phyloP scores from a whole-genome alignment of 2,329 filamentous ascomycete species.

The Apiospora aurea region DNA sequence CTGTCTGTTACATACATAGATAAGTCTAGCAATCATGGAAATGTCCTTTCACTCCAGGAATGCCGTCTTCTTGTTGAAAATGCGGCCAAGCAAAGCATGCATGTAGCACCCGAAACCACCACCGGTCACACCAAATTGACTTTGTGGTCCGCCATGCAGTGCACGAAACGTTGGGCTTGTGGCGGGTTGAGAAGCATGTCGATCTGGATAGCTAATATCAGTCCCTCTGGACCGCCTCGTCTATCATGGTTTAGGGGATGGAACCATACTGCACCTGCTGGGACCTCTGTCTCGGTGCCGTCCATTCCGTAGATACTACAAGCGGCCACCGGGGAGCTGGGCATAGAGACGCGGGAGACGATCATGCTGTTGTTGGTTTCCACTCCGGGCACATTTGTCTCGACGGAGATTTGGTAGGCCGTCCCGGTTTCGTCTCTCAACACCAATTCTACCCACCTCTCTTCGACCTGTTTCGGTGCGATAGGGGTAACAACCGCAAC shows the following conservation, averaged over 20 bases:
- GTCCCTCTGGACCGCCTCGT: not conserved
- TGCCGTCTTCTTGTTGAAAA: not conserved
- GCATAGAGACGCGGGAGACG: not conserved
- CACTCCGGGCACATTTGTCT: not conserved
- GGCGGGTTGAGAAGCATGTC: not conserved
- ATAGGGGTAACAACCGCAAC: no score
- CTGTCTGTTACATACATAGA: no score
- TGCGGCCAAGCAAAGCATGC: not conserved
- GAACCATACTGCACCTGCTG: not conserved
- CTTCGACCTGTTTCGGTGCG: not conserved
- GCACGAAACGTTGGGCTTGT: not conserved
- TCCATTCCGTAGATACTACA: not conserved
- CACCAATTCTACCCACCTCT: not conserved
- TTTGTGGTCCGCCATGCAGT: not conserved
- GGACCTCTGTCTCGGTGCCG: not conserved
- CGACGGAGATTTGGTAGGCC: not conserved
- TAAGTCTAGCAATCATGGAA: not conserved
- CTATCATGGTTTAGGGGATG: no score
- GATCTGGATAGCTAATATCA: not conserved
- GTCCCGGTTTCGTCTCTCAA: not conserved
- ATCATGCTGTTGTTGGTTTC: not conserved
- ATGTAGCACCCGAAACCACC: not conserved
- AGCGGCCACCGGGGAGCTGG: not conserved
- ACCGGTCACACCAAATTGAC: not conserved
- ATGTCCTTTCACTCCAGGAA: not conserved